phyloP scores from a whole-genome alignment of 208 protist genomes.

The Trypanosoma scelopori region DNA sequence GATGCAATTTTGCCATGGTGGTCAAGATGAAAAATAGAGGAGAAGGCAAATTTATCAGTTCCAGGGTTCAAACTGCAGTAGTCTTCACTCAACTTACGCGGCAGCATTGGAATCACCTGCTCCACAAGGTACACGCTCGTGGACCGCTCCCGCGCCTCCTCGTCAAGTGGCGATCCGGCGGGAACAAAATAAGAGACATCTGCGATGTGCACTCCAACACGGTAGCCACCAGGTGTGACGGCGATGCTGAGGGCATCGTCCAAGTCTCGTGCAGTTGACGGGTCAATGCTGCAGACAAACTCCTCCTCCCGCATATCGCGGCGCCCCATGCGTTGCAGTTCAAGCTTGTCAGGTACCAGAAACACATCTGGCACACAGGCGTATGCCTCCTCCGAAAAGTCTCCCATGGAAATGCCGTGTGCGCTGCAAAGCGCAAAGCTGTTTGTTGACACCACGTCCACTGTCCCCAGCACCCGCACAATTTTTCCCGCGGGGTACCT shows the following conservation, averaged over 20 bases:
- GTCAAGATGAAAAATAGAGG: slow-evolving; percentile 80
- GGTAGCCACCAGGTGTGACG: slow-evolving; percentile 46
- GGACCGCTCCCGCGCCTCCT: slow-evolving; percentile 74
- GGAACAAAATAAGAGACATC: slow-evolving; percentile 92
- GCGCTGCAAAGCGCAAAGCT: slow-evolving; percentile 50
- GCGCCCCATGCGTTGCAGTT: slow-evolving; percentile 44
- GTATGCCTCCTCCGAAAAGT: slow-evolving; percentile 74
- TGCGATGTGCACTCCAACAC: slow-evolving; percentile 95
- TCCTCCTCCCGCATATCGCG: slow-evolving; percentile 72
- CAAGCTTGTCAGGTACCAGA: slow-evolving; percentile 38
- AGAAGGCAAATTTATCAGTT: slow-evolving; percentile 90
- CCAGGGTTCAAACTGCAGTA: slow-evolving; percentile 87
- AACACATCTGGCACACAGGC: slow-evolving; percentile 53
- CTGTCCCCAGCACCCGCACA: slow-evolving; percentile 33
- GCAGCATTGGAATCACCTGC: slow-evolving; percentile 91
- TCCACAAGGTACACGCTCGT: slow-evolving; percentile 92
- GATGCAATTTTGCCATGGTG: slow-evolving; percentile 56
- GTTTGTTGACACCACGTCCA: slow-evolving; percentile 42
- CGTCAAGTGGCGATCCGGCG: slow-evolving; percentile 69
- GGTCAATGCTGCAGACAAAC: slow-evolving; percentile 90
- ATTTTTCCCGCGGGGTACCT: slow-evolving; percentile 36
- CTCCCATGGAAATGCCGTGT: slow-evolving; percentile 34
- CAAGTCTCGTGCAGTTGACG: slow-evolving; percentile 81
- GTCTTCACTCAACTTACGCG: slow-evolving; percentile 81
- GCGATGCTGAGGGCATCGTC: slow-evolving; percentile 88